phyloP scores from a whole-genome alignment of 768 basidiomycete genomes.

The Trametes cingulata region DNA sequence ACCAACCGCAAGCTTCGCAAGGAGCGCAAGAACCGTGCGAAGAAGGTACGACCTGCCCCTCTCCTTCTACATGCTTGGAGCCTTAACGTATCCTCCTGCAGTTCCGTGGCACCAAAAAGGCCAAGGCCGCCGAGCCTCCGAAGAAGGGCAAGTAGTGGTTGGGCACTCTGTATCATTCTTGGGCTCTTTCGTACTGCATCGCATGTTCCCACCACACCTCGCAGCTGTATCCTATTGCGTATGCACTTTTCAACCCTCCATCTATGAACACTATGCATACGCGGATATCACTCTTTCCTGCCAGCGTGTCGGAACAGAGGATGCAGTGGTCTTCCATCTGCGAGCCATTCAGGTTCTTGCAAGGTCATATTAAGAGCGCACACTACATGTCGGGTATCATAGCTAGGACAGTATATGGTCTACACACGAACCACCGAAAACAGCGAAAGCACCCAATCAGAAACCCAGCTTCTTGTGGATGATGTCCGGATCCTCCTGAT shows the following conservation, averaged over 20 bases:
- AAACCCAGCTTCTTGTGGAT: slow-evolving; percentile 96
- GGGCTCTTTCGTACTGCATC: slow-evolving; percentile 37
- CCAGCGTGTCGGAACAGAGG: not conserved
- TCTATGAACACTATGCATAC: slow-evolving; percentile 38
- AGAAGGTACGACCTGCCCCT: slow-evolving; percentile 73
- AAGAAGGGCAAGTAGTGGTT: slow-evolving; percentile 87
- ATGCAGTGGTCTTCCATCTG: too few relatives aligned
- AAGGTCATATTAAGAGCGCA: slow-evolving; percentile 21
- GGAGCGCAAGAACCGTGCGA: slow-evolving; percentile 98
- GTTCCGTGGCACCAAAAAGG: slow-evolving; percentile 95
- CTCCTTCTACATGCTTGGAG: slow-evolving; percentile 1
- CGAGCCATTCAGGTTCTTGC: too few relatives aligned
- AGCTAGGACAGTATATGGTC: slow-evolving; percentile 25
- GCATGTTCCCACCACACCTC: slow-evolving; percentile 31
- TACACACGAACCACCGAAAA: slow-evolving; percentile 16
- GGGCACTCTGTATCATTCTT: slow-evolving; percentile 30
- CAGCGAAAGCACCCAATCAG: slow-evolving; percentile 35
- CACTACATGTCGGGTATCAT: slow-evolving; percentile 30
- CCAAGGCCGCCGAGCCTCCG: slow-evolving; percentile 86
- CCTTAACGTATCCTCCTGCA: slow-evolving; percentile 35
- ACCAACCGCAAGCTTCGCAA: slow-evolving; percentile 97
- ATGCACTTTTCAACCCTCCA: slow-evolving; percentile 34
- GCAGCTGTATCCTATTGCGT: slow-evolving; percentile 44
- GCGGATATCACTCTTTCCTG: slow-evolving; percentile 23
- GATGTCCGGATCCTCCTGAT: slow-evolving; percentile 98